These are phyloP conservation scores for Aaosphaeria arxii DNA, from an alignment of 2,329 filamentous ascomycete species.

Conservation along the genomic window DNA sequence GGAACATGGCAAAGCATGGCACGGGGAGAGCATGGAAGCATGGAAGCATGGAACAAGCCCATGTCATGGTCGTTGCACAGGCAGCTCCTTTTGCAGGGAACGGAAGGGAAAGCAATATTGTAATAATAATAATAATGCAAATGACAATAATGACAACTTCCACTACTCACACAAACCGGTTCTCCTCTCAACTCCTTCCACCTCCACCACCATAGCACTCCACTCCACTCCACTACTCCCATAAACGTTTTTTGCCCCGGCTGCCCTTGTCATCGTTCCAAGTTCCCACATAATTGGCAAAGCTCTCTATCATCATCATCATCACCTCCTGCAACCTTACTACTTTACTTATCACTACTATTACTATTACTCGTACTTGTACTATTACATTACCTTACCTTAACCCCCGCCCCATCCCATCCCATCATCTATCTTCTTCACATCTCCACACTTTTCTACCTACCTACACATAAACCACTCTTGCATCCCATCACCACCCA, in stretches of 20 bases:
- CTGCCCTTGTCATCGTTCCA: constrained; percentile 4
- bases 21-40: no score
- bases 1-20: no score
- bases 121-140: no score
- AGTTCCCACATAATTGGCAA: constrained; percentile 6
- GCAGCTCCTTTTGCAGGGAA: no score
- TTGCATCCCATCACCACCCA: neutral
- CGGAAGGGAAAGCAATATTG: no score
- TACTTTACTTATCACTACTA: no score
- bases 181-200: neutral
- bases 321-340: no score
- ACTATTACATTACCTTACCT: neutral
- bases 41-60: no score
- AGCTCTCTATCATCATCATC: neutral
- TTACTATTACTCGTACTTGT: no score
- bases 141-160: no score
- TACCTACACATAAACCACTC: no score
- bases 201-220: constrained; percentile 31
- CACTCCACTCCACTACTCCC: constrained; percentile 20
- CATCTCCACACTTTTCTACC: neutral
- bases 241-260: constrained; percentile 26
- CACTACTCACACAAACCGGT: neutral
- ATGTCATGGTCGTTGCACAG: no score
- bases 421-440: neutral
- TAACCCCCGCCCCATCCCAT: constrained; percentile 1